Conservation (phyloP, 805 yeast species). For the Komagataella mondaviorum region DNA sequence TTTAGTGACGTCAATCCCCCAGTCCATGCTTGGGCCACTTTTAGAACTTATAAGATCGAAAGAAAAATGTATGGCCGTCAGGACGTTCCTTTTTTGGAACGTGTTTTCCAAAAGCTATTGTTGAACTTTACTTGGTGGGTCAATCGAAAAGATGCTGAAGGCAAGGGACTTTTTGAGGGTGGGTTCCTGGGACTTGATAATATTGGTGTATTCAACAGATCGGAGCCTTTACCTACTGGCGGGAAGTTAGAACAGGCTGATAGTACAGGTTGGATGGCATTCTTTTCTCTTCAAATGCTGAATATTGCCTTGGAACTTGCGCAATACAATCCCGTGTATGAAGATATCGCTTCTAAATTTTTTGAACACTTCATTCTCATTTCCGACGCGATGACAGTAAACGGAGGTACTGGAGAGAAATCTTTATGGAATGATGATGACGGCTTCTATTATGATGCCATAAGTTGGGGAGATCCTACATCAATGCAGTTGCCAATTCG, state of each 20-base stretch:
- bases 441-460: slow-evolving; percentile 83
- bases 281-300: slow-evolving; percentile 80
- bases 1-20: slow-evolving; percentile 95
- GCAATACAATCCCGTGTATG: slow-evolving; percentile 73
- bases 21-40: slow-evolving; percentile 93
- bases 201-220: slow-evolving; percentile 84
- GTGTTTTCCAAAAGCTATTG: slow-evolving; percentile 85
- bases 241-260: slow-evolving; percentile 88
- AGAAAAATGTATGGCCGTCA: slow-evolving; percentile 71
- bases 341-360: slow-evolving; percentile 87
- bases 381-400: slow-evolving; percentile 79
- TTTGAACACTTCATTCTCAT: slow-evolving; percentile 85
- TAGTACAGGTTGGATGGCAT: slow-evolving; percentile 97
- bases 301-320: slow-evolving; percentile 87
- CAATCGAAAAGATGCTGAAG: slow-evolving; percentile 75
- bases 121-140: slow-evolving; percentile 97
- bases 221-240: slow-evolving; percentile 89
- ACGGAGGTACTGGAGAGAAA: slow-evolving; percentile 30
- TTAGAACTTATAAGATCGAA: slow-evolving; percentile 77
- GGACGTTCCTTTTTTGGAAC: slow-evolving; percentile 72
- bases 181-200: slow-evolving; percentile 90
- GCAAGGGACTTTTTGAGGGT: slow-evolving; percentile 86
- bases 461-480: slow-evolving; percentile 60
- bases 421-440: slow-evolving; percentile 87
- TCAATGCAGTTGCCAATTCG: slow-evolving; percentile 69